phyloP scores from a whole-genome alignment of 768 basidiomycete genomes.

The Mycena sanguinolenta region DNA sequence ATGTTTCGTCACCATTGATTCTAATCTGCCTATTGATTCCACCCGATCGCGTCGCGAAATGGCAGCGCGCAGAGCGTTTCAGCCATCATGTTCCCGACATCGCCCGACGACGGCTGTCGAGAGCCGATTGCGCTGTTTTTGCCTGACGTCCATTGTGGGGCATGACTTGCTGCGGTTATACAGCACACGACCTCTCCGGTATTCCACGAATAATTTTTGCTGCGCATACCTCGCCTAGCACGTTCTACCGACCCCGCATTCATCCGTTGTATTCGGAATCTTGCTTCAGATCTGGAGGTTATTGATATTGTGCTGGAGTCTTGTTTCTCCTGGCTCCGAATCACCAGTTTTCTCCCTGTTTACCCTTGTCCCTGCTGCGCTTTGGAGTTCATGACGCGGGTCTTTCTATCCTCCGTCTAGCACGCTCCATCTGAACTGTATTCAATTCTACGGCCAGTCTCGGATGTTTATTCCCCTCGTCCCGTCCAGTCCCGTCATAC shows the following conservation, averaged over 20 bases:
- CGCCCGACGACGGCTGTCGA: no score
- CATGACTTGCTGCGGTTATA: not conserved
- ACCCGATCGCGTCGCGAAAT: not conserved
- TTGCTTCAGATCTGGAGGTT: not conserved
- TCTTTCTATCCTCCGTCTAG: not conserved
- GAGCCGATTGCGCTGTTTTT: no score
- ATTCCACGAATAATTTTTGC: not conserved
- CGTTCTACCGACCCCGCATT: not conserved
- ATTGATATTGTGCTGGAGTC: not conserved
- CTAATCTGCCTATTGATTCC: no score
- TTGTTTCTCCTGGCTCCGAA: not conserved
- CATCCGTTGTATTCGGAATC: no score
- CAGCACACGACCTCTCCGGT: not conserved
- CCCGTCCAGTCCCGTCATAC: no score
- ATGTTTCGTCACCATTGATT: no score
- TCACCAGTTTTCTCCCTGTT: not conserved
- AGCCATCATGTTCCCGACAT: not conserved
- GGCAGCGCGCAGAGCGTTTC: not conserved
- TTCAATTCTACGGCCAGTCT: no score
- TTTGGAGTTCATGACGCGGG: not conserved
- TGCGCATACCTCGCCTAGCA: not conserved
- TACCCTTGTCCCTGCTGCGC: not conserved
- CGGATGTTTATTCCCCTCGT: no score
- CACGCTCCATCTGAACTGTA: not conserved
- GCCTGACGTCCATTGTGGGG: not conserved